phyloP scores from a whole-genome alignment of 2,329 filamentous ascomycete species.

The Calonectria honghensis region DNA sequence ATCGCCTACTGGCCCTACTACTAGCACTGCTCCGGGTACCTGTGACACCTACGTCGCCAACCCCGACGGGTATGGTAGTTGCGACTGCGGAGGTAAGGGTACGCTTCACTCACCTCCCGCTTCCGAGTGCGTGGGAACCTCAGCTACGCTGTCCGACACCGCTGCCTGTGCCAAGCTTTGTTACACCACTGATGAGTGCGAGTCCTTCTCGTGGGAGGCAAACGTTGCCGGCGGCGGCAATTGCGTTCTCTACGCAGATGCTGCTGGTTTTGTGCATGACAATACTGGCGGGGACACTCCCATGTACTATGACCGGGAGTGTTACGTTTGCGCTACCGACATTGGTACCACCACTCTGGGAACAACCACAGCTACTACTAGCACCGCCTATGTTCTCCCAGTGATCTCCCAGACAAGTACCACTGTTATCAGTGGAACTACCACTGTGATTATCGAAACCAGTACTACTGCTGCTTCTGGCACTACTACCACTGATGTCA shows the following conservation, averaged over 20 bases:
- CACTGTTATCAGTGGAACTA: too few species aligned
- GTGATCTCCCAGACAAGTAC: too few species aligned
- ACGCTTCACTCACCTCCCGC: too few species aligned
- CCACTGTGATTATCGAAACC: too few species aligned
- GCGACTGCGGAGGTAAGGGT: too few species aligned
- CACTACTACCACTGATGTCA: not conserved
- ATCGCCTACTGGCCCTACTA: too few species aligned
- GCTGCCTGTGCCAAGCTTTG: not conserved
- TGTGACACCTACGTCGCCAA: not conserved
- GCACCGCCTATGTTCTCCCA: too few species aligned
- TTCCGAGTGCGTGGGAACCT: not conserved
- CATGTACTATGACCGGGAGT: slow-evolving; percentile 1
- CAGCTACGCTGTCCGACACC: not conserved
- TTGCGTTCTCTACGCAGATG: not conserved
- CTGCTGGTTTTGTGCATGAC: not conserved
- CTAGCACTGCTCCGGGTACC: too few species aligned
- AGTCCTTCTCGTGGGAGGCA: not conserved
- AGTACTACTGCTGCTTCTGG: not conserved
- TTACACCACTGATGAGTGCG: not conserved
- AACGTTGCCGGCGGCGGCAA: too few species aligned
- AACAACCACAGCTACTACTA: not conserved
- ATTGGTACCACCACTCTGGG: not conserved
- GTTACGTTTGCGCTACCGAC: not conserved
- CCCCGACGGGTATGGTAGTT: not conserved
- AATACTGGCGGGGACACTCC: too few species aligned